Evolutionary conservation across 306 rosid species (phyloP), one percentile per base, ranked within the genome.

Genomic region (Cucumis melo): DNA sequence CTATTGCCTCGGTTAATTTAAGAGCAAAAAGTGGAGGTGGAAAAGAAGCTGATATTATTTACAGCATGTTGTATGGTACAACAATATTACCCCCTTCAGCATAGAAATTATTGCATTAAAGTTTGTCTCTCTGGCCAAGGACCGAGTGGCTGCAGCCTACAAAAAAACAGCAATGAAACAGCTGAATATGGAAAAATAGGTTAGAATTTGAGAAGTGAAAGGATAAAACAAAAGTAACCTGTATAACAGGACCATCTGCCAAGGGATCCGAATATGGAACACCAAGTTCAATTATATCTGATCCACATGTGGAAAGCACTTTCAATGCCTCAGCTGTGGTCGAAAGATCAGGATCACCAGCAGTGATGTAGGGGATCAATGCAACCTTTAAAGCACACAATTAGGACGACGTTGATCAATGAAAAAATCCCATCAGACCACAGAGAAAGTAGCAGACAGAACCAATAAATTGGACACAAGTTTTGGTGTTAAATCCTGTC

Each of bases 241-340:
- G 98, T 81, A 93, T 93, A 82, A 91, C 97, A 32, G 97, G 98
- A 78, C 98, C 98, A 84, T 93, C 98, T 6, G 98, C 98, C 86
- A 93, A 83, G 78, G 98, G 97, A 84, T 93, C 97, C 14, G 98
- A 91, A 80, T 93, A 93, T 0, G 97, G 98, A 77, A 91, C 92
- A 6, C 98, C 98, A 6, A 93, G 81, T 79, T 93, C 98, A 59
- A 93, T 93, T 79, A 93, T 90, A 88, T 93, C 97, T 5, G 96
- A 91, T 46, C 98, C 98, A 72, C 93, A 88, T 24, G 84, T 75
- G 78, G 91, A 92, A 15, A 93, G 96, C 82, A 93, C 83, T 85
- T 91, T 93, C 84, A 93, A 78, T 79, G 97, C 98, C 85, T 91
- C 87, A 54, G 94, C 93, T 1, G 97, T 93, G 65, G 89, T 88